phyloP scores from a whole-genome alignment of 1,139 yeast species.

The Kodamaea derodonti region DNA sequence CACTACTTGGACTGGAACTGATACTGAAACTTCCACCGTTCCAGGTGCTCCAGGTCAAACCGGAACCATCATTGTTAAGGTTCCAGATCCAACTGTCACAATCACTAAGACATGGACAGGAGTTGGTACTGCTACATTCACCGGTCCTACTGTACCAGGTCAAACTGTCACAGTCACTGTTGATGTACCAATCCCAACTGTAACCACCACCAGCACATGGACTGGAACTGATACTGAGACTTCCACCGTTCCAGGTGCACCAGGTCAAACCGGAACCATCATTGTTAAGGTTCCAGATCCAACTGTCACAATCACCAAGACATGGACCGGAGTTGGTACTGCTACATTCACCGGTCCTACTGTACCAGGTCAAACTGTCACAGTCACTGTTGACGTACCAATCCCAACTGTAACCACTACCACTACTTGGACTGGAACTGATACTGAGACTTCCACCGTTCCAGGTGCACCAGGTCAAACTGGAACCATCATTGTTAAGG shows the following conservation, averaged over 20 bases:
- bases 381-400: constrained; percentile 1
- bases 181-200: constrained; percentile 15
- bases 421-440: constrained; percentile 1
- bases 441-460: constrained; percentile 1
- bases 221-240: constrained; percentile 5
- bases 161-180: constrained; percentile 15
- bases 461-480: constrained; percentile 2
- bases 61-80: neutral
- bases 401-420: constrained; percentile 2
- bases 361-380: constrained; percentile 4
- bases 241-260: constrained; percentile 5
- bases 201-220: constrained; percentile 6
- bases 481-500: constrained; percentile 2
- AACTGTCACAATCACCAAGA: constrained; percentile 6
- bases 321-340: constrained; percentile 11
- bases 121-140: constrained; percentile 3
- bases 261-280: constrained; percentile 14
- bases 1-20: neutral
- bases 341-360: constrained; percentile 4
- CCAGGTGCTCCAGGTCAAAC: neutral
- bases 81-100: constrained; percentile 1
- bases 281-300: constrained; percentile 17
- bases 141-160: constrained; percentile 8
- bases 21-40: neutral
- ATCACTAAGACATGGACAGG: constrained; percentile 7